Conservation (phyloP, 2,329 filamentous ascomycete genomes). For the Lojkania enalia region DNA sequence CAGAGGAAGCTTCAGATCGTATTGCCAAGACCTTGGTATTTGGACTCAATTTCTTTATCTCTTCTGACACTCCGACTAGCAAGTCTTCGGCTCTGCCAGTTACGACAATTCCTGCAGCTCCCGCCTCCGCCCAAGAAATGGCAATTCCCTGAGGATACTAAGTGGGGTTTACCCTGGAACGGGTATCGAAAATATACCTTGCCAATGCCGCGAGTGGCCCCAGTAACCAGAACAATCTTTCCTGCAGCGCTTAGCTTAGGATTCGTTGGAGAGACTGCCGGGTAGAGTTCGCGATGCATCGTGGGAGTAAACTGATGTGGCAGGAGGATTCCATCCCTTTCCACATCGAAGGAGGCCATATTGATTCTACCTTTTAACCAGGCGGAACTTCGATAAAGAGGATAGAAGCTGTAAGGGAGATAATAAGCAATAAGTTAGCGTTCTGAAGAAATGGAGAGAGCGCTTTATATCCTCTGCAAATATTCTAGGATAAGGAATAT, state of each 20-base stretch:
- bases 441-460: no score
- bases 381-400: no score
- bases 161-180: background rate
- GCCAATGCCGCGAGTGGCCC: constrained; percentile 9
- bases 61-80: constrained; percentile 12
- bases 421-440: no score
- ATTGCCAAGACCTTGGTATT: constrained; percentile 15
- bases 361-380: no score
- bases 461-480: no score
- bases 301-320: constrained; percentile 5
- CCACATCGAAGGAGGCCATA: no score
- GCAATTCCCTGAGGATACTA: constrained; percentile 14
- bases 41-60: constrained; percentile 9
- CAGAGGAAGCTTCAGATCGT: constrained; percentile 10
- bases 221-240: constrained; percentile 10
- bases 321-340: background rate
- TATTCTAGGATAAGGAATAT: no score
- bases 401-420: no score
- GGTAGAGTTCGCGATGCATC: constrained; percentile 8
- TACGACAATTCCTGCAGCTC: constrained; percentile 19
- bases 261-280: constrained; percentile 4
- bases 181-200: constrained; percentile 3
- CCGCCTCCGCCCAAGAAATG: constrained; percentile 18
- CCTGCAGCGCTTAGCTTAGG: constrained; percentile 4
- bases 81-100: constrained; percentile 14